Percentiles rank a stretch among this genome's conserved stretches.
phyloP scores from a whole-genome alignment of 164 flowering plant genomes.

The Vitis rotundifolia region DNA sequence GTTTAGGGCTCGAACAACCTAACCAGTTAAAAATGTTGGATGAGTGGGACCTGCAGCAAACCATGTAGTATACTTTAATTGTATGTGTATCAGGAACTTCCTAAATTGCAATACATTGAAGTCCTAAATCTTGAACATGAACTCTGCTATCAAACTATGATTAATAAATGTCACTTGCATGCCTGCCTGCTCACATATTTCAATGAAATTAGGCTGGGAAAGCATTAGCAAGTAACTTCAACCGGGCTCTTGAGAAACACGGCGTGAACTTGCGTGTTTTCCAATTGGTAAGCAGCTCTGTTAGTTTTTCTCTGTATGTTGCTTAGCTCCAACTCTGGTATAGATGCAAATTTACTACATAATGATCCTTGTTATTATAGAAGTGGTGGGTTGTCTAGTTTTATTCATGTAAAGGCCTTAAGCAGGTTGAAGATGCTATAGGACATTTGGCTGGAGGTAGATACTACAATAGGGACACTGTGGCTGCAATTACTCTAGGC shows the following conservation, averaged over 20 bases:
- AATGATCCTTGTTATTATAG: neutral
- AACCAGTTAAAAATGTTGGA: too few species aligned
- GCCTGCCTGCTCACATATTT: neutral
- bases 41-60: too few species aligned
- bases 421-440: slow-evolving; percentile 56
- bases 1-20: too few species aligned
- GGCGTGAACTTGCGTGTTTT: slow-evolving; percentile 43
- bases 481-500: slow-evolving; percentile 55
- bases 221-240: slow-evolving; percentile 33
- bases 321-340: neutral
- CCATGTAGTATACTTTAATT: too few species aligned
- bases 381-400: neutral
- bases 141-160: neutral
- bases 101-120: neutral
- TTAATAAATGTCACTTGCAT: neutral
- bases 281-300: slow-evolving; percentile 32
- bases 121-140: neutral
- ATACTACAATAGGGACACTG: slow-evolving; percentile 39
- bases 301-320: neutral
- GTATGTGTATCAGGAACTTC: too few species aligned
- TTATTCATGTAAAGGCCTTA: neutral
- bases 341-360: neutral
- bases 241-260: slow-evolving; percentile 42
- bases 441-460: slow-evolving; percentile 64
- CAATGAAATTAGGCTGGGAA: slow-evolving; percentile 34